Conservation (phyloP, 306 rosid genomes). For the Fragaria nilgerrensis region DNA sequence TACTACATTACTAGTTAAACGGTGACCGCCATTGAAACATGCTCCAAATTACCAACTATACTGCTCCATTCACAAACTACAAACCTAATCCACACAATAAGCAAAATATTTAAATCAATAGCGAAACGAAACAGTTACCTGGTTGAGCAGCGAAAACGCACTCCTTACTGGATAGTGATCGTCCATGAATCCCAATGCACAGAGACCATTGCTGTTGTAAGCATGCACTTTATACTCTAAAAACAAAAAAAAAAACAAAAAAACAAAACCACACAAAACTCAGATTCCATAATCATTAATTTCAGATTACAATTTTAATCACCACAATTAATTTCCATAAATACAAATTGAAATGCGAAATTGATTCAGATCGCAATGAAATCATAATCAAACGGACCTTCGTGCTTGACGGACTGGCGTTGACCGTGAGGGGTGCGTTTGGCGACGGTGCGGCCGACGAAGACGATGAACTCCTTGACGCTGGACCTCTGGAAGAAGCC, state of each 20-base stretch:
- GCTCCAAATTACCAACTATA: background rate
- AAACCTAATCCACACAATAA: no score
- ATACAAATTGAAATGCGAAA: background rate
- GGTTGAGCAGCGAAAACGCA: constrained; percentile 82
- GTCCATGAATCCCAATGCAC: constrained; percentile 96
- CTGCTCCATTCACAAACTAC: background rate
- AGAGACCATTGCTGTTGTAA: constrained; percentile 89
- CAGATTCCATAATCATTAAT: background rate
- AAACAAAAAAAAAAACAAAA: no score
- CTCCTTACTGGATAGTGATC: constrained; percentile 96
- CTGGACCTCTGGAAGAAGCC: constrained; percentile 88
- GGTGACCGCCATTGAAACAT: background rate
- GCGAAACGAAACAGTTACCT: constrained; percentile 42
- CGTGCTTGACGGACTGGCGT: constrained; percentile 96
- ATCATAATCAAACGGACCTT: constrained; percentile 44
- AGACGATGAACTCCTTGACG: constrained; percentile 87
- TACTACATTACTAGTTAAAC: background rate
- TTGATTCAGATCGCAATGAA: background rate
- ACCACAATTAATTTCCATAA: background rate
- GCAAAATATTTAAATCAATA: no score
- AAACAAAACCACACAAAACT: background rate
- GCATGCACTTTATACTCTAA: constrained; percentile 90
- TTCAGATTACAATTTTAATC: background rate
- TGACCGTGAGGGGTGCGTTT: constrained; percentile 81
- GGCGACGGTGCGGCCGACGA: constrained; percentile 96